Percentiles rank a stretch among this genome's conserved stretches.
Evolutionary conservation across 139 green algal species (phyloP).

Genomic region (Picochlorum costavermella): DNA sequence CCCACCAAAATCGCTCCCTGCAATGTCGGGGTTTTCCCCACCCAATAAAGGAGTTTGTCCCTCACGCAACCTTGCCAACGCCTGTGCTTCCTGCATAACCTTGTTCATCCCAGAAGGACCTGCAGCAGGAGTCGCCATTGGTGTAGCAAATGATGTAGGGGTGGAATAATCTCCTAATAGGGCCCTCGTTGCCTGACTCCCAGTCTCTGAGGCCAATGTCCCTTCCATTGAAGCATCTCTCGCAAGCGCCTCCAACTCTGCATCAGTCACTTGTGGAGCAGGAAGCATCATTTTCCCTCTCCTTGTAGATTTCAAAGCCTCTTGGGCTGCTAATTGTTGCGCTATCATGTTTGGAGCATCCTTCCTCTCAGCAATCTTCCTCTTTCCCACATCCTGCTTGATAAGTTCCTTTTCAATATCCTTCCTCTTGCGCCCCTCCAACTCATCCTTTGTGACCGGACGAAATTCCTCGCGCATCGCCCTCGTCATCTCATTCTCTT

Average conservation of each 20-base stretch:
- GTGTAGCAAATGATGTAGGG: conserved; percentile 52
- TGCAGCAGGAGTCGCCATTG: conserved; percentile 65
- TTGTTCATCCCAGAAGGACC: conserved; percentile 57
- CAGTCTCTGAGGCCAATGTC: conserved; percentile 34
- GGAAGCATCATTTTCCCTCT: conserved; percentile 87
- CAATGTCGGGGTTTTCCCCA: conserved; percentile 73
- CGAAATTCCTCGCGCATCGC: conserved; percentile 73
- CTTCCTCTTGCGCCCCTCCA: conserved; percentile 71
- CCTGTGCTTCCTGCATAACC: conserved; percentile 77
- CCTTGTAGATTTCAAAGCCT: conserved; percentile 39
- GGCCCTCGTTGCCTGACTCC: conserved; percentile 57
- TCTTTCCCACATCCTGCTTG: conserved; percentile 71
- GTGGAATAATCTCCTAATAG: conserved; percentile 74
- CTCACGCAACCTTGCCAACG: conserved; percentile 60
- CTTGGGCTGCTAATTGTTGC: conserved; percentile 57
- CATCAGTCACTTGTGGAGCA: conserved; percentile 70
- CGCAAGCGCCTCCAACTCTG: conserved; percentile 85
- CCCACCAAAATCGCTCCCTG: conserved; percentile 63
- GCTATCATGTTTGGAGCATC: conserved; percentile 54
- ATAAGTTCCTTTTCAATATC: conserved; percentile 81
- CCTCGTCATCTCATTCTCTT: conserved; percentile 56
- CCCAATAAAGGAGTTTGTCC: conserved; percentile 84
- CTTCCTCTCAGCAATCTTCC: conserved; percentile 55
- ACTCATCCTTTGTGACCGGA: conserved; percentile 75
- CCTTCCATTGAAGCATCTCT: conserved; percentile 47